Percentiles rank a stretch among this genome's conserved stretches.
Evolutionary conservation across 371 early-diverging fungal species (phyloP).

Genomic region (Choanephora cucurbitarum): DNA sequence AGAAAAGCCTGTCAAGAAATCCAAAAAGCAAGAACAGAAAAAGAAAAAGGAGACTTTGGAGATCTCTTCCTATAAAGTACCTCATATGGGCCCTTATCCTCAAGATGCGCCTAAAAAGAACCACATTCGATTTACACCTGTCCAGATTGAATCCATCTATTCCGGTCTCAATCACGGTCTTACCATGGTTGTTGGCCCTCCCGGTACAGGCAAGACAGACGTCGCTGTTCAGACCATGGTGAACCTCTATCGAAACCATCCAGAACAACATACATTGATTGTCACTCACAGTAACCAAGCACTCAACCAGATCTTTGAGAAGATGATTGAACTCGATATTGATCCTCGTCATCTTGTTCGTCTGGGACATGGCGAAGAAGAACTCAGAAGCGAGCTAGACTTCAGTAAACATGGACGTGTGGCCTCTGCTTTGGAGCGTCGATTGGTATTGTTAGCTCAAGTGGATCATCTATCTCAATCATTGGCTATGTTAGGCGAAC

Average conservation of each 20-base stretch:
- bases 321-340: slow-evolving; percentile 84
- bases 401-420: slow-evolving; percentile 95
- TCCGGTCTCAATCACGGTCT: slow-evolving; percentile 85
- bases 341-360: slow-evolving; percentile 91
- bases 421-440: slow-evolving; percentile 84
- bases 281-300: slow-evolving; percentile 96
- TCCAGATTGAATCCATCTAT: slow-evolving; percentile 86
- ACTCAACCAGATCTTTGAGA: slow-evolving; percentile 93
- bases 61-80: slow-evolving; percentile 61
- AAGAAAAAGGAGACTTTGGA: slow-evolving; percentile 46
- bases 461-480: slow-evolving; percentile 78
- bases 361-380: slow-evolving; percentile 94
- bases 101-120: slow-evolving; percentile 68
- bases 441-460: slow-evolving; percentile 70
- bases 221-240: slow-evolving; percentile 94
- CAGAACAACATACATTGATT: slow-evolving; percentile 86
- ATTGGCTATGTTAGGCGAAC: slow-evolving; percentile 74
- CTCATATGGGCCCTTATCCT: slow-evolving; percentile 77
- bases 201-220: slow-evolving; percentile 97
- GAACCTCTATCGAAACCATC: slow-evolving; percentile 89
- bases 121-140: slow-evolving; percentile 80
- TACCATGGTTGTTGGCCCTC: slow-evolving; percentile 93
- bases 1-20: slow-evolving; percentile 51
- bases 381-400: slow-evolving; percentile 74
- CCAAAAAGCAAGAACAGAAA: slow-evolving; percentile 29